Conservation (phyloP, 1,284 basidiomycete genomes). For the Cutaneotrichosporon sp. region DNA sequence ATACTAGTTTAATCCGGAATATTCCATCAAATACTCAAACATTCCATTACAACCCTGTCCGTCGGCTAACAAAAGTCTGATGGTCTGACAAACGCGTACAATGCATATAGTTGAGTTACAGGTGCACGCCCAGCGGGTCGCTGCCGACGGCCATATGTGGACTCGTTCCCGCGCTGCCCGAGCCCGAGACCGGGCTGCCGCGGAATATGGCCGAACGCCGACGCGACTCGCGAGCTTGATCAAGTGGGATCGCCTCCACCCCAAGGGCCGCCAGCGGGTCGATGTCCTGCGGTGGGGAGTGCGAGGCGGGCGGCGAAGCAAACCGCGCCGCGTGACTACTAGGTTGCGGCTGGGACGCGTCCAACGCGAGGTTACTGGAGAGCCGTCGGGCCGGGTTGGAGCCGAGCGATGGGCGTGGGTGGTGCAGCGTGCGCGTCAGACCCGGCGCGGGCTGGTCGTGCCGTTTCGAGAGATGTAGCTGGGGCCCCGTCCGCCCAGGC, state of each 20-base stretch:
- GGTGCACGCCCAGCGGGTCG: slow-evolving; percentile 22
- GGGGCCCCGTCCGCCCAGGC: slow-evolving; percentile 11
- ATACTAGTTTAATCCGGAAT: neutral
- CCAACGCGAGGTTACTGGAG: neutral
- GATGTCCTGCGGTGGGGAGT: slow-evolving; percentile 1
- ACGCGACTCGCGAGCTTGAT: slow-evolving; percentile 6
- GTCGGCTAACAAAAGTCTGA: neutral
- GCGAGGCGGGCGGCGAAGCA: slow-evolving; percentile 1
- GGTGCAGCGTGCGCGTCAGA: slow-evolving; percentile 21
- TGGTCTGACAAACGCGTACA: slow-evolving; percentile 2
- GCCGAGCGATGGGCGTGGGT: slow-evolving; percentile 1
- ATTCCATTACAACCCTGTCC: neutral
- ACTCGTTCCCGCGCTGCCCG: slow-evolving; percentile 12
- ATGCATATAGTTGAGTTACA: neutral
- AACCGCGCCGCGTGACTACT: neutral
- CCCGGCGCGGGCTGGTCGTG: slow-evolving; percentile 23
- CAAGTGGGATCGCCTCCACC: slow-evolving; percentile 13
- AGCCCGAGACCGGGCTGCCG: slow-evolving; percentile 4
- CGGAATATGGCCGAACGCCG: slow-evolving; percentile 1
- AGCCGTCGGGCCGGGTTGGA: neutral
- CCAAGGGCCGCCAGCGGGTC: slow-evolving; percentile 24
- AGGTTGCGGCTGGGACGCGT: neutral
- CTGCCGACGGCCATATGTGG: slow-evolving; percentile 17
- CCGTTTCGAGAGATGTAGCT: slow-evolving; percentile 23
- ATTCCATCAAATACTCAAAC: neutral